Evolutionary conservation across 192 early-diverging fungal species (phyloP).

Genomic region (Coemansia sp.): DNA sequence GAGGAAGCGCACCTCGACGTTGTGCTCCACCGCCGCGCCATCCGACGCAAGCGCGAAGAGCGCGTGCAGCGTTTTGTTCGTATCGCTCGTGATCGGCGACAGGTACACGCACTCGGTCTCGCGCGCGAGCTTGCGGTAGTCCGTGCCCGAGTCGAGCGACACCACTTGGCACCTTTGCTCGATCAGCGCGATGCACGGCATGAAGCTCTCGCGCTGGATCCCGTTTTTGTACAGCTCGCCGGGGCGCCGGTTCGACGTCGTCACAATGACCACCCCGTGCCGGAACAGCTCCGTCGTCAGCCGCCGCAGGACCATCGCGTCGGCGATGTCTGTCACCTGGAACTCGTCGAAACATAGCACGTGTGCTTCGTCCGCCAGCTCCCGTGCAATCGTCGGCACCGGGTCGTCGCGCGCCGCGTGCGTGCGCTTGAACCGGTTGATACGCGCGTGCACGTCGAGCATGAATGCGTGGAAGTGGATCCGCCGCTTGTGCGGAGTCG

Average conservation of each 20-base stretch:
- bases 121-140: slow-evolving; percentile 75
- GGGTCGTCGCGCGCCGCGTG: slow-evolving; percentile 59
- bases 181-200: slow-evolving; percentile 88
- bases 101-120: slow-evolving; percentile 68
- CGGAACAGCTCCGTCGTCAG: slow-evolving; percentile 80
- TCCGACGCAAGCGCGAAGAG: slow-evolving; percentile 35
- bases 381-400: slow-evolving; percentile 68
- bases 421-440: slow-evolving; percentile 59
- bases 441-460: slow-evolving; percentile 83
- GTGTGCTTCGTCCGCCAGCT: slow-evolving; percentile 76
- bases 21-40: slow-evolving; percentile 7
- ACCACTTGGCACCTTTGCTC: slow-evolving; percentile 79
- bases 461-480: slow-evolving; percentile 99
- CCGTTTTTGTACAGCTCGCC: slow-evolving; percentile 95
- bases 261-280: slow-evolving; percentile 83
- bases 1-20: slow-evolving; percentile 61
- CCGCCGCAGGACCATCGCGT: slow-evolving; percentile 90
- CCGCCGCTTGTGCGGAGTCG: slow-evolving; percentile 71
- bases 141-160: slow-evolving; percentile 83
- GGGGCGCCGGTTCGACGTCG: slow-evolving; percentile 92
- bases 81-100: slow-evolving; percentile 56
- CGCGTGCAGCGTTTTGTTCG: slow-evolving; percentile 33
- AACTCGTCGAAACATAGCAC: slow-evolving; percentile 97
- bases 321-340: slow-evolving; percentile 93
- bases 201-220: slow-evolving; percentile 87